Conservation (phyloP, 495 filamentous ascomycete species). For the Poronia punctata region DNA sequence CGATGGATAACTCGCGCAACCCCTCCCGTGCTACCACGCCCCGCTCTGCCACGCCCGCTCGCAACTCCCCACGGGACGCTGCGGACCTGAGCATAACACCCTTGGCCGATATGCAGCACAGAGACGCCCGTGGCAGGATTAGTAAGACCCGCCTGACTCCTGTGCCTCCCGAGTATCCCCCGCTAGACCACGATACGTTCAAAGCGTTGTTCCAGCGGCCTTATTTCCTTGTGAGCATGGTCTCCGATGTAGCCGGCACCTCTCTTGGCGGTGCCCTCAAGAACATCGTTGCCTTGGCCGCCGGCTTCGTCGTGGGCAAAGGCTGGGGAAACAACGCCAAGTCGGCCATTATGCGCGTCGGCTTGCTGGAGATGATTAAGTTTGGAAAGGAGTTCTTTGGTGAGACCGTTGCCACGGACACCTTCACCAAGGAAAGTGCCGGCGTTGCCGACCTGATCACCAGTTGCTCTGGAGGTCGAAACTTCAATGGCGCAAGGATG, state of each 20-base stretch:
- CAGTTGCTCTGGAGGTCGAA: conserved; percentile 81
- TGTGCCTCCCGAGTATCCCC: conserved; percentile 71
- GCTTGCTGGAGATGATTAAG: conserved; percentile 87
- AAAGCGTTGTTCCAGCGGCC: conserved; percentile 88
- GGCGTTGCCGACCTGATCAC: conserved; percentile 97
- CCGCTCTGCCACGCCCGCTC: conserved; percentile 45
- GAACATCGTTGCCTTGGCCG: conserved; percentile 92
- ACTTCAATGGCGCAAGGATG: conserved; percentile 89
- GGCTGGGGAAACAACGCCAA: conserved; percentile 99
- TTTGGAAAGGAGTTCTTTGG: conserved; percentile 92
- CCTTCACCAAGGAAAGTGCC: conserved; percentile 93
- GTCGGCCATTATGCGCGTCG: conserved; percentile 92
- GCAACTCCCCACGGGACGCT: conserved; percentile 24
- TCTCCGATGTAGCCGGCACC: conserved; percentile 88
- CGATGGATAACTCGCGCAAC: conserved; percentile 64
- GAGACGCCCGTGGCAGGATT: conserved; percentile 53
- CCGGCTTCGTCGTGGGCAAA: conserved; percentile 90
- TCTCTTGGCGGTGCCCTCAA: conserved; percentile 94
- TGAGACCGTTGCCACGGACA: conserved; percentile 65
- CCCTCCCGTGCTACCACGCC: conserved; percentile 65
- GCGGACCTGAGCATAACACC: conserved; percentile 52
- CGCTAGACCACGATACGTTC: conserved; percentile 70
- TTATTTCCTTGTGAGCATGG: conserved; percentile 94
- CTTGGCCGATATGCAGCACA: conserved; percentile 42
- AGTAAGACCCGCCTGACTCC: conserved; percentile 61